Evolutionary conservation across 1,284 basidiomycete genomes (phyloP).

Genomic region (Coniferiporia weirii): DNA sequence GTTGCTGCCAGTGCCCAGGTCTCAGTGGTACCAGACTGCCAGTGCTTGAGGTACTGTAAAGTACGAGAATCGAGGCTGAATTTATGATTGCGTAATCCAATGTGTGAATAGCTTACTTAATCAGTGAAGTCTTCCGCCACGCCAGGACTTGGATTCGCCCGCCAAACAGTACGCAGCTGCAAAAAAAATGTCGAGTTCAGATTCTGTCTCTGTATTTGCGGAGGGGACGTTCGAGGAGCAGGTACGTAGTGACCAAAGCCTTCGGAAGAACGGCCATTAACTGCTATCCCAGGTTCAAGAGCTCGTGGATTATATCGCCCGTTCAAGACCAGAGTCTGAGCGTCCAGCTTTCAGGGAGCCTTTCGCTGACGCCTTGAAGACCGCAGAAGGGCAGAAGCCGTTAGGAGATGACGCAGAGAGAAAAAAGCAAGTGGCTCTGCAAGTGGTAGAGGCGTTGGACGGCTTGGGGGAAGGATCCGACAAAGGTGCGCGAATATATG

Average conservation of each 20-base stretch:
- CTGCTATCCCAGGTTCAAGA: conserved; percentile 59
- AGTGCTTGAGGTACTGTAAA: no score
- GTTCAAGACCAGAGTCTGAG: conserved; percentile 64
- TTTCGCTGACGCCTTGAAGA: conserved; percentile 57
- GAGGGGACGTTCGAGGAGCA: conserved; percentile 88
- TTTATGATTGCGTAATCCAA: no score
- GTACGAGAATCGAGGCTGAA: no score
- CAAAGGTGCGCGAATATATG: conserved; percentile 45
- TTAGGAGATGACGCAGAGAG: conserved; percentile 48
- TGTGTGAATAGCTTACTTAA: neutral
- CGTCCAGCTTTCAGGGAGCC: conserved; percentile 58
- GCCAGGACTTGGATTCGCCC: neutral
- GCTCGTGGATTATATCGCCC: conserved; percentile 71
- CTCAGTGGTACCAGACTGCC: no score
- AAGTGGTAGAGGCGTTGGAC: conserved; percentile 59
- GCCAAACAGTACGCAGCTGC: neutral
- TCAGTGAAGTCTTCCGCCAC: neutral
- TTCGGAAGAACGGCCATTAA: neutral
- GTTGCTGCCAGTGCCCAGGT: no score
- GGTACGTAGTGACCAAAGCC: conserved; percentile 37
- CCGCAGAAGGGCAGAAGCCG: conserved; percentile 47
- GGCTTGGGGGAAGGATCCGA: conserved; percentile 69
- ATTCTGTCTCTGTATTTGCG: conserved; percentile 81
- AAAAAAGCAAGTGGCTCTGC: conserved; percentile 48
- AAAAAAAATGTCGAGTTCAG: conserved; percentile 31